phyloP scores from a whole-genome alignment of 345 rosid species.

The Citrus unshiu region DNA sequence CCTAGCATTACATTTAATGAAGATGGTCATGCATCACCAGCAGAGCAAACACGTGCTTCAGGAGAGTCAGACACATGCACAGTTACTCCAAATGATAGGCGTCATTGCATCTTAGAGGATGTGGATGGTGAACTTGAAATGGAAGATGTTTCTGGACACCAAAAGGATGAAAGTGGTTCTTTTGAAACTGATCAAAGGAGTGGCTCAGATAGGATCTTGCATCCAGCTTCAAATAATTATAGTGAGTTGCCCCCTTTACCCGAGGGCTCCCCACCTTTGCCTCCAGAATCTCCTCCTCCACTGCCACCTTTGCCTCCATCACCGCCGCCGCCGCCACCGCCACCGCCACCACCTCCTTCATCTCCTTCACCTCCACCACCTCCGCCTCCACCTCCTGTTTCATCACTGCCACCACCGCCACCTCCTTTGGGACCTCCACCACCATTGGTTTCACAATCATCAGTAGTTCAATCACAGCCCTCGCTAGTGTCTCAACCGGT shows the following conservation, averaged over 20 bases:
- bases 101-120: constrained; percentile 70
- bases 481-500: constrained; percentile 40
- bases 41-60: constrained; percentile 33
- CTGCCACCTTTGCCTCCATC: constrained; percentile 71
- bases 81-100: constrained; percentile 54
- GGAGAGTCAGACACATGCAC: constrained; percentile 42
- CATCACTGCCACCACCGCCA: constrained; percentile 30
- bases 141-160: constrained; percentile 80
- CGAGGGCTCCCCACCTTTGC: constrained; percentile 65
- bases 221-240: constrained; percentile 21
- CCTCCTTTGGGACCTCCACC: constrained; percentile 38
- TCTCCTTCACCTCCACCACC: constrained; percentile 57
- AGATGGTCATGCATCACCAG: constrained; percentile 32
- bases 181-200: constrained; percentile 39
- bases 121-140: constrained; percentile 84
- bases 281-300: constrained; percentile 73
- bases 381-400: constrained; percentile 36
- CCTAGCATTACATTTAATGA: constrained; percentile 40
- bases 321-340: constrained; percentile 36
- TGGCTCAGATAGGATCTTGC: constrained; percentile 22
- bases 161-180: constrained; percentile 44
- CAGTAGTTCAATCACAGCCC: constrained; percentile 41
- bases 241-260: constrained; percentile 33
- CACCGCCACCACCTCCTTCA: constrained; percentile 30
- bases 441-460: constrained; percentile 32